A percentile compares a stretch with the other conserved stretches of the same genome.
Conservation (phyloP, 352 stramenopile species). For the Pythium coloratum region DNA sequence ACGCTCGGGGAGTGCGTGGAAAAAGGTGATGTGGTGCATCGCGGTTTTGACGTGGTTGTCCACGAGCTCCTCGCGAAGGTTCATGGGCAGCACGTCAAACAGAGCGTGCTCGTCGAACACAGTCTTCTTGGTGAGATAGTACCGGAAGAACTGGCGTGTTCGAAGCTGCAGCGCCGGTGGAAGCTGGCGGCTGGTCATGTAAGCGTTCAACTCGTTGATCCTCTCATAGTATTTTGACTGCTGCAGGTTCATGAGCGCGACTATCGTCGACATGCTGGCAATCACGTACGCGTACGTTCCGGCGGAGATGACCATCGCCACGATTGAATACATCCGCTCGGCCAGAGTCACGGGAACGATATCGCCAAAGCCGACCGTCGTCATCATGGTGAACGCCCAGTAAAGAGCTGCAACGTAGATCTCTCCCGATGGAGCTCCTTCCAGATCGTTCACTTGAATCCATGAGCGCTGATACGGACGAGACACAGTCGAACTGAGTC, state of each 20-base stretch:
- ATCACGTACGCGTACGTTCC: conserved; percentile 78
- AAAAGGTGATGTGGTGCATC: conserved; percentile 21
- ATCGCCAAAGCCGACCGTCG: conserved; percentile 74
- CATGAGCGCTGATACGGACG: conserved; percentile 11
- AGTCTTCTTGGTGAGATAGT: conserved; percentile 38
- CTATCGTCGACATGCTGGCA: conserved; percentile 54
- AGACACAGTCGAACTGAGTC: not conserved
- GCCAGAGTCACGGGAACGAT: conserved; percentile 43
- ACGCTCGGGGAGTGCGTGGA: conserved; percentile 18
- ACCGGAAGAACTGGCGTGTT: conserved; percentile 35
- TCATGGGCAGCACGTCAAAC: conserved; percentile 20
- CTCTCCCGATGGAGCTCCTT: conserved; percentile 16
- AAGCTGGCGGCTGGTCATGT: conserved; percentile 50
- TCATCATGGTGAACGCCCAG: conserved; percentile 77
- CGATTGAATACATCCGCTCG: conserved; percentile 45
- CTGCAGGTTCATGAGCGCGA: conserved; percentile 46
- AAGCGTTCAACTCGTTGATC: conserved; percentile 56
- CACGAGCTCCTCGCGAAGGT: conserved; percentile 20
- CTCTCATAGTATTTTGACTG: conserved; percentile 50
- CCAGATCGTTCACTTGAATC: conserved; percentile 22
- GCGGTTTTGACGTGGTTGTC: conserved; percentile 26
- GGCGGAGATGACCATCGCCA: conserved; percentile 70
- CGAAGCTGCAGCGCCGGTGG: conserved; percentile 36
- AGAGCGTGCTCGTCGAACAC: conserved; percentile 39
- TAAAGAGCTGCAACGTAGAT: conserved; percentile 66